Percentiles rank a stretch among this genome's conserved stretches.
Conservation (phyloP, 352 stramenopile species). For the Phytopythium kandeliae region DNA sequence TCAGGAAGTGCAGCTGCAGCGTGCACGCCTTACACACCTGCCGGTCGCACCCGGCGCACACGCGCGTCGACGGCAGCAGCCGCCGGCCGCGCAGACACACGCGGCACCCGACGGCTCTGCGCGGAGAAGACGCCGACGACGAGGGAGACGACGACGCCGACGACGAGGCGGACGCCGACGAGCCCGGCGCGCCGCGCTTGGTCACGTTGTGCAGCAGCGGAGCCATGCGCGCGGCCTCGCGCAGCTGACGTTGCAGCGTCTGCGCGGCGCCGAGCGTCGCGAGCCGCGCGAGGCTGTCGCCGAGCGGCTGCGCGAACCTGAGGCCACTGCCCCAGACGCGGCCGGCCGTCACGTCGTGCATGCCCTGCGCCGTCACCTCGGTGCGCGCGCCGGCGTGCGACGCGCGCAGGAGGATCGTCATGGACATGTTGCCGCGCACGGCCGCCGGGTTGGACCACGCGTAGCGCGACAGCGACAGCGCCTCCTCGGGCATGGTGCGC, state of each 20-base stretch:
- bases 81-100: slow-evolving; percentile 25
- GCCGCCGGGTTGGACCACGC: background rate
- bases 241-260: slow-evolving; percentile 14
- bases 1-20: slow-evolving; percentile 14
- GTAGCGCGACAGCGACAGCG: slow-evolving; percentile 15
- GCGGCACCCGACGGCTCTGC: no score
- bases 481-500: slow-evolving; percentile 32
- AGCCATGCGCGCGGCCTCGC: slow-evolving; percentile 9
- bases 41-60: slow-evolving; percentile 12
- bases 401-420: slow-evolving; percentile 20
- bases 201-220: slow-evolving; percentile 6
- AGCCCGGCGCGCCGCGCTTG: no score
- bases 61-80: slow-evolving; percentile 14
- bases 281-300: slow-evolving; percentile 16
- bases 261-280: slow-evolving; percentile 19
- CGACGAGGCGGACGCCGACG: no score
- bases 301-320: slow-evolving; percentile 24
- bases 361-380: slow-evolving; percentile 19
- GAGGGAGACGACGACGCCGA: no score
- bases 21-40: slow-evolving; percentile 16
- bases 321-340: slow-evolving; percentile 18
- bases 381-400: slow-evolving; percentile 15
- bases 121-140: no score
- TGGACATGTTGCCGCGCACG: slow-evolving; percentile 23
- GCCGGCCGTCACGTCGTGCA: slow-evolving; percentile 21